These are phyloP conservation scores for Histomonas meleagridis DNA, from an alignment of 208 protist species.

Conservation along the genomic window DNA sequence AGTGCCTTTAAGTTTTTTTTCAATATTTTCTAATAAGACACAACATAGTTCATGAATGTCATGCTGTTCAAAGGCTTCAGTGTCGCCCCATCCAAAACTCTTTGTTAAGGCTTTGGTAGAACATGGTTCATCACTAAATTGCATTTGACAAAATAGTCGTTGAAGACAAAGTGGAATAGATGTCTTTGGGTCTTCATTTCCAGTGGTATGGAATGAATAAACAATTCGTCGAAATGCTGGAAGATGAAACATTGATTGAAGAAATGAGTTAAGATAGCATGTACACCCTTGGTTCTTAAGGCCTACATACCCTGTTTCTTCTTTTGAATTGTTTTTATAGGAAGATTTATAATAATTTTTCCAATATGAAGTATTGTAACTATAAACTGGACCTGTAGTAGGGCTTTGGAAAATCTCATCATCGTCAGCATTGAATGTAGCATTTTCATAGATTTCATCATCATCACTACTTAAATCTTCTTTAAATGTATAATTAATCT, in stretches of 20 bases:
- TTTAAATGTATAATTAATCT: no score
- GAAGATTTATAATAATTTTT: no score
- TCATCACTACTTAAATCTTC: no score
- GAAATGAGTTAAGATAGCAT: conserved; percentile 73
- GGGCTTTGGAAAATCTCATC: no score
- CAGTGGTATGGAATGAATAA: not conserved
- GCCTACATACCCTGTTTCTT: conserved; percentile 61
- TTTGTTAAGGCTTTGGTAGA: not conserved
- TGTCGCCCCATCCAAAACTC: not conserved
- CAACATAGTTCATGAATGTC: conserved; percentile 66
- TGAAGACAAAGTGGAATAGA: conserved; percentile 10
- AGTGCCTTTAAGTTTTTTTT: conserved; percentile 67
- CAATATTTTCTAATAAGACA: conserved; percentile 70
- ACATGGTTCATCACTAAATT: not conserved
- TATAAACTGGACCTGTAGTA: no score
- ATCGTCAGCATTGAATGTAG: no score
- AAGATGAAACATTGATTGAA: conserved; percentile 65
- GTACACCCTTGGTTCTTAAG: conserved; percentile 74
- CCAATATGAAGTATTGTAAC: no score
- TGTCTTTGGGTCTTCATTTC: not conserved
- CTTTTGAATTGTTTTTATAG: no score
- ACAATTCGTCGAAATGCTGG: conserved; percentile 49
- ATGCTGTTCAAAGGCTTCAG: not conserved
- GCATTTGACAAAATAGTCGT: not conserved
- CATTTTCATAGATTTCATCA: no score